Evolutionary conservation across 768 basidiomycete genomes (phyloP).

Genomic region (Pilatotrama ljubarskyi): DNA sequence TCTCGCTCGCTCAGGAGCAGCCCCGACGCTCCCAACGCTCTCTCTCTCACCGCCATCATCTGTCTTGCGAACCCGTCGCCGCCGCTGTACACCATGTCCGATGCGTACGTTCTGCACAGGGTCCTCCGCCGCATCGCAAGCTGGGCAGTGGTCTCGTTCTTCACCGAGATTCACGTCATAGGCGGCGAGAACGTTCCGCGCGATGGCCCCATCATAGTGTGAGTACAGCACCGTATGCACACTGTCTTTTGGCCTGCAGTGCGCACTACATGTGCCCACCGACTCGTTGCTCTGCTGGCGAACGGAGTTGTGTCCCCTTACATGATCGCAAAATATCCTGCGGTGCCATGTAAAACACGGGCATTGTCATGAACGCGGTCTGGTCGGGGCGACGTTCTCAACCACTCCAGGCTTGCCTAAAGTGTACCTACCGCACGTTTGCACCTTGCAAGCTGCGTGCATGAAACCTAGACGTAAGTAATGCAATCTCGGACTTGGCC

Average conservation of each 20-base stretch:
- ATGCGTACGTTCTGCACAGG: slow-evolving; percentile 57
- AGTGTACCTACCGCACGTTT: too few species aligned
- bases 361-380: too few species aligned
- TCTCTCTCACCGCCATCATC: background rate
- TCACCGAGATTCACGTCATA: slow-evolving; percentile 82
- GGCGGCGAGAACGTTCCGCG: slow-evolving; percentile 86
- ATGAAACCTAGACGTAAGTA: background rate
- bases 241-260: background rate
- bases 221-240: slow-evolving; percentile 36
- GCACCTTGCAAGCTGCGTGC: background rate
- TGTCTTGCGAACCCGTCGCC: background rate
- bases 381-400: background rate
- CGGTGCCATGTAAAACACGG: too few species aligned
- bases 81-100: slow-evolving; percentile 28
- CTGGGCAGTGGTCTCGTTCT: slow-evolving; percentile 83
- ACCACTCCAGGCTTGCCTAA: background rate
- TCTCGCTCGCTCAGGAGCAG: slow-evolving; percentile 1
- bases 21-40: background rate
- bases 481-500: background rate
- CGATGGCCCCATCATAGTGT: slow-evolving; percentile 93
- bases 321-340: background rate
- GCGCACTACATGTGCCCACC: background rate
- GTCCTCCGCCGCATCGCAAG: slow-evolving; percentile 69
- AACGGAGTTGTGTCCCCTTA: too few species aligned
- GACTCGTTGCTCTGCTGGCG: background rate